A percentile compares a stretch with the other conserved stretches of the same genome.
Evolutionary conservation across 257 asterid species (phyloP).

Genomic region (Solanum commersonii): DNA sequence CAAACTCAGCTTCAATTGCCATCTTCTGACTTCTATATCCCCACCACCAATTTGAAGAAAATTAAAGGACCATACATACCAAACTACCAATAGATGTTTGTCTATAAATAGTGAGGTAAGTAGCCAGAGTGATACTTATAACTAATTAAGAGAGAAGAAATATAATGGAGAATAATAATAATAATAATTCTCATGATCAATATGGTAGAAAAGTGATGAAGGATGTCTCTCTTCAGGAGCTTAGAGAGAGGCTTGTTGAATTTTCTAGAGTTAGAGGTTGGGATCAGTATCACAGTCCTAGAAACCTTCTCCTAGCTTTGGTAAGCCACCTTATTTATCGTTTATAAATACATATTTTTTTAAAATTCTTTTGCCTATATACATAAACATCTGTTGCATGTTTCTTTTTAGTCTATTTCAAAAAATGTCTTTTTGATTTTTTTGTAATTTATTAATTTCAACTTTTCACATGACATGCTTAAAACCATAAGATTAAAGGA

Average conservation of each 20-base stretch:
- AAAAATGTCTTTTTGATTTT: background rate
- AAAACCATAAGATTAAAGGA: background rate
- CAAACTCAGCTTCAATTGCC: background rate
- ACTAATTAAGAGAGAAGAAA: background rate
- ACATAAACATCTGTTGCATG: background rate
- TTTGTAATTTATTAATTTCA: background rate
- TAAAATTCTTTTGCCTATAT: background rate
- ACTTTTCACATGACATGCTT: background rate
- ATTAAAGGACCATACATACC: background rate
- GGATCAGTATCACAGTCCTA: conserved; percentile 56
- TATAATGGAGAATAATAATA: conserved; percentile 21
- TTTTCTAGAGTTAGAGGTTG: conserved; percentile 47
- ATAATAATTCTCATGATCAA: conserved; percentile 6
- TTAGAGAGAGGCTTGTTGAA: conserved; percentile 39
- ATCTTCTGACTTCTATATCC: background rate
- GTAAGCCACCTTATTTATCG: conserved; percentile 12
- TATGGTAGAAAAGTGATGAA: conserved; percentile 10
- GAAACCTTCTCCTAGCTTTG: conserved; percentile 59
- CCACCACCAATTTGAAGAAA: background rate
- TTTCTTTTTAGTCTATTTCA: background rate
- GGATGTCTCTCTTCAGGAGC: conserved; percentile 54
- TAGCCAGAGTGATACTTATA: background rate
- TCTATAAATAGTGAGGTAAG: conserved; percentile 20
- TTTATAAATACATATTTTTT: background rate
- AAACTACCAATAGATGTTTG: background rate